Base-by-base conservation (phyloP, 306 rosid genomes). In the Ammopiptanthus mongolicus region DNA sequence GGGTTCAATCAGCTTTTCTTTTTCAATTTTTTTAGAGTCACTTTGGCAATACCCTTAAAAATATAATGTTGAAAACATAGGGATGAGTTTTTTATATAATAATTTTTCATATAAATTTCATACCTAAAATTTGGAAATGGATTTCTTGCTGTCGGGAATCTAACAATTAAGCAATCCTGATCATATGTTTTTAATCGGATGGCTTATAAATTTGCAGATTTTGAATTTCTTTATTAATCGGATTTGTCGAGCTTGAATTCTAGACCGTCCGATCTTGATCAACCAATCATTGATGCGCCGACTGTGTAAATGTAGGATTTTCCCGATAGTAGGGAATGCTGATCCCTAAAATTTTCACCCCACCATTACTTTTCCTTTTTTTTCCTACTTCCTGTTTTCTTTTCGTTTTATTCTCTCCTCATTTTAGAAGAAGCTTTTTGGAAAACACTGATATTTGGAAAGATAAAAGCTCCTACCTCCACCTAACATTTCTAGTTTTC, bases 381-480 rank as follows among this genome's bases (percentile, higher is more conserved):
- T 44, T n/a, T 33, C 37, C 8, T 0, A 13, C 51, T 6, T 44
- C 29, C 17, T 19, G n/a, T 67, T 28, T 28, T 47, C 56, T 15
- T 15, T 50, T 55, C 3, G 1, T 17, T 48, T 36, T 33, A 21
- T 52, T 22, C 11, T 34, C 8, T 34, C 18, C 19, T 25, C 21
- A 3, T 10, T 51, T 5, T 6, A 36, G 41, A 50, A 50, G 28
- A 52, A 25, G 17, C 13, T 10, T 39, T 3, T 1, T 14, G 65
- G 55, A 57, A 37, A 65, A 62, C 53, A 31, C 2, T 1, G 5
- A 14, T 60, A 15, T 1, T 47, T 28, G 18, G 42, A 34, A 63
- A 75, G 65, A 36, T 34, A 51, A 37, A 76, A 71, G 41, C n/a
- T 71, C 75, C 75, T 61, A 19, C 75, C 67, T 25, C 19, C 65